phyloP scores from a whole-genome alignment of 2,329 filamentous ascomycete genomes.

The Curvularia verruculosa region DNA sequence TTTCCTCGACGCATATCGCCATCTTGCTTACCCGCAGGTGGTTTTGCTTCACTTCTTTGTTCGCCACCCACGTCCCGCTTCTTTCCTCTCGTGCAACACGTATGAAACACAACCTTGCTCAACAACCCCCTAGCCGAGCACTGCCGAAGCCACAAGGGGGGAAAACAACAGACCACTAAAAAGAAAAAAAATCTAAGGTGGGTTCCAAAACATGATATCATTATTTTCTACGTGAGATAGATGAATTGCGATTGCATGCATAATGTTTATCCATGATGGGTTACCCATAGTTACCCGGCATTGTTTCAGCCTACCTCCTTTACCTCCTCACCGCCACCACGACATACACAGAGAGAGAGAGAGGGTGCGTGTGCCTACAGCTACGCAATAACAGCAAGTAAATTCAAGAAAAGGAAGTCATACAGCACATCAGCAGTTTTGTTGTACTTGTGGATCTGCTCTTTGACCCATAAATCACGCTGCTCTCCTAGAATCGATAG shows the following conservation, averaged over 20 bases:
- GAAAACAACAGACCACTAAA: neutral
- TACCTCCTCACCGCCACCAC: neutral
- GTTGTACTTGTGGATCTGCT: neutral
- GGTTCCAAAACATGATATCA: neutral
- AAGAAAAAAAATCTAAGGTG: too few relatives aligned
- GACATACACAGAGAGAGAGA: neutral
- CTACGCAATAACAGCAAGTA: neutral
- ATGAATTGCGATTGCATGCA: neutral
- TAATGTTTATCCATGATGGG: neutral
- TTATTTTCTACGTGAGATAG: neutral
- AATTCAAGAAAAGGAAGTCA: neutral
- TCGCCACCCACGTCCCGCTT: neutral
- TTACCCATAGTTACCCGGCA: neutral
- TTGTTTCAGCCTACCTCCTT: neutral
- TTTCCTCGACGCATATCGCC: neutral
- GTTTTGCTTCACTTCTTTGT: neutral
- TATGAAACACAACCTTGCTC: neutral
- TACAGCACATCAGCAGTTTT: neutral
- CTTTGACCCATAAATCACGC: neutral
- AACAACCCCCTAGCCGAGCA: neutral
- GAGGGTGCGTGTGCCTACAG: neutral
- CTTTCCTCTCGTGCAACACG: neutral
- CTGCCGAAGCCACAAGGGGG: neutral
- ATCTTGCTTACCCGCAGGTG: neutral
- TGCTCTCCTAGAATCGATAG: neutral